Evolutionary conservation across 139 green algal species (phyloP), one percentile per base, ranked within the genome.

Genomic region (Ostreobium quekettii): DNA sequence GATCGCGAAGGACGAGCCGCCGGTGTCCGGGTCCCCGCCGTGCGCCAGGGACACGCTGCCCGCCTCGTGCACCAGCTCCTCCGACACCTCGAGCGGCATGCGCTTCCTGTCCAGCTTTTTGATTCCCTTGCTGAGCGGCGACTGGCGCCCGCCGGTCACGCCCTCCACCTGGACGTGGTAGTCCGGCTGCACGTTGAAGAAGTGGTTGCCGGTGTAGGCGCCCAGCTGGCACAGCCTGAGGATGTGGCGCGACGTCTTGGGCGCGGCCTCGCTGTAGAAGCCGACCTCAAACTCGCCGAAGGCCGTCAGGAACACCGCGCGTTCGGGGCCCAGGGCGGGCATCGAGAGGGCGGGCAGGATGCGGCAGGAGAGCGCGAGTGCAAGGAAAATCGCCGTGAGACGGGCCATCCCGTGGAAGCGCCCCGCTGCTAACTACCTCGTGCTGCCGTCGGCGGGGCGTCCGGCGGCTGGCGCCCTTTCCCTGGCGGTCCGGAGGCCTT

Each of bases 101-200:
- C 26, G 75, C 57, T 84, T 77, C 0, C 60, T 15, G 26, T 71
- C 85, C 64, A 80, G 67, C 36, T 63, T 60, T 64, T 79, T 75
- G 48, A 29, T 0, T 2, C 2, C 4, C 5, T 2, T 31, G 60
- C 80, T 70, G 56, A 90, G 37, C 4, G 58, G 53, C 4, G 61
- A 65, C 1, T 29, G 53, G 32, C 87, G 59, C 19, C 78, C 85
- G 36, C 70, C 58, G 6, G 72, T 4, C 1, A 86, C 67, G 28
- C 80, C 81, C 1, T 77, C 81, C 1, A 82, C 66, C 68, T 94
- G 87, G 5, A 84, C 87, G n/a, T 93, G 86, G 74, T 93, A 94
- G 2, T 80, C 83, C 32, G 78, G 82, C 66, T 94, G 83, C 28
- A 87, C 76, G 1, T 79, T 39, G 74, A 93, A 93, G 35, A 93